These are phyloP conservation scores for Starmerella sirachaensis DNA, from an alignment of 805 yeast species.

Conservation along the genomic window DNA sequence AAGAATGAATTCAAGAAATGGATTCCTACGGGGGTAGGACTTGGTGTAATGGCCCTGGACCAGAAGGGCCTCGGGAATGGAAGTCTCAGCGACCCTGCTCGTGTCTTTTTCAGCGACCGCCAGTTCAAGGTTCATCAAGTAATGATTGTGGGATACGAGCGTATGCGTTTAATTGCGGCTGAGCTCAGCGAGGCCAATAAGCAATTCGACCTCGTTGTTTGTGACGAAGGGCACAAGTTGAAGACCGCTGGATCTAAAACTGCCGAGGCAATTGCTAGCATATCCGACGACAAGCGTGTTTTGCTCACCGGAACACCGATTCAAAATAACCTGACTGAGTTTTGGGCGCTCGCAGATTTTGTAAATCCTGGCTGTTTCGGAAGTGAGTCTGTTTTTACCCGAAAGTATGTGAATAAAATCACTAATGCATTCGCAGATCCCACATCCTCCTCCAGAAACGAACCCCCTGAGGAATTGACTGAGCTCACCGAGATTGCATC, in stretches of 20 bases:
- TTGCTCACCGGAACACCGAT: conserved; percentile 84
- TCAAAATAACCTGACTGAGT: conserved; percentile 81
- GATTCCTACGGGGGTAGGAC: conserved; percentile 43
- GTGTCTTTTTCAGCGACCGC: conserved; percentile 36
- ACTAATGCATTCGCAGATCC: conserved; percentile 1
- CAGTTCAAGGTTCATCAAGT: conserved; percentile 69
- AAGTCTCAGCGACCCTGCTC: conserved; percentile 12
- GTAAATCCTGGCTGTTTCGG: conserved; percentile 78
- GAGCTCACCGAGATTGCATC: conserved; percentile 54
- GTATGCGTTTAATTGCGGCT: conserved; percentile 39
- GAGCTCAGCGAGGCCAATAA: conserved; percentile 5
- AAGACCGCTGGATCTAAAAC: conserved; percentile 80
- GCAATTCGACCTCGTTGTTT: conserved; percentile 57
- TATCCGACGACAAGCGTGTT: conserved; percentile 46
- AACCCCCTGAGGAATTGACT: conserved; percentile 52
- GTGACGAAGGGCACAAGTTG: conserved; percentile 92
- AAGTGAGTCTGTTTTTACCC: conserved; percentile 34
- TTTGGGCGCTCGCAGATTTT: conserved; percentile 67
- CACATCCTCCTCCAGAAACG: conserved; percentile 1
- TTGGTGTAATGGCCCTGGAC: conserved; percentile 53
- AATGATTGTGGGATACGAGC: conserved; percentile 78
- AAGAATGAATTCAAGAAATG: conserved; percentile 77
- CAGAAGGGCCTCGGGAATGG: conserved; percentile 28
- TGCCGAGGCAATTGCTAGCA: conserved; percentile 44
- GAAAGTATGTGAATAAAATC: conserved; percentile 58